These are phyloP conservation scores for Botrytis galanthina DNA, from an alignment of 2,329 filamentous ascomycete species.

Conservation along the genomic window DNA sequence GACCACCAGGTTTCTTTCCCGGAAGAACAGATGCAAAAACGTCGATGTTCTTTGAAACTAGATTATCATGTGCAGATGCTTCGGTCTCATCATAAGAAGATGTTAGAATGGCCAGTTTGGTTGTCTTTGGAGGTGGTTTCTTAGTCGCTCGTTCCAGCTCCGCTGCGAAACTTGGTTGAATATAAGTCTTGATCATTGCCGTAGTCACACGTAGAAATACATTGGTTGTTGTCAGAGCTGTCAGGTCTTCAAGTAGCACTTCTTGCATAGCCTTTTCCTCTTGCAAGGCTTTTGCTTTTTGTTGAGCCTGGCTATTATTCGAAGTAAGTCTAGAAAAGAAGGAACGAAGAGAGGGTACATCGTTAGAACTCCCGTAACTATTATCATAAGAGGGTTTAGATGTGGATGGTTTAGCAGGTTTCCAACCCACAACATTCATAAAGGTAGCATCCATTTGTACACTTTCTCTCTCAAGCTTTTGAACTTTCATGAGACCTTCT, in stretches of 20 bases:
- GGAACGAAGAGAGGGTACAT: constrained; percentile 64
- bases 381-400: constrained; percentile 34
- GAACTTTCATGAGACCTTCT: constrained; percentile 85
- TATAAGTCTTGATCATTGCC: constrained; percentile 74
- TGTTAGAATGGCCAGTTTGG: constrained; percentile 82
- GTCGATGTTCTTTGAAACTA: constrained; percentile 61
- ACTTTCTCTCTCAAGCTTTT: constrained; percentile 76
- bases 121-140: constrained; percentile 87
- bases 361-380: constrained; percentile 48
- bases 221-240: constrained; percentile 66
- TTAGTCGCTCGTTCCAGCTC: constrained; percentile 96
- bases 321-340: constrained; percentile 80
- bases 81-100: constrained; percentile 85
- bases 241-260: constrained; percentile 67
- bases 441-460: constrained; percentile 89
- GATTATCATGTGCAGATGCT: constrained; percentile 47
- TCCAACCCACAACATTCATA: constrained; percentile 87
- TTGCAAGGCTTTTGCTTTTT: constrained; percentile 55
- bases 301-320: constrained; percentile 48
- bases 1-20: constrained; percentile 74
- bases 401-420: constrained; percentile 49
- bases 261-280: constrained; percentile 64
- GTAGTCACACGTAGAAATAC: constrained; percentile 90
- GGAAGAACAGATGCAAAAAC: constrained; percentile 90
- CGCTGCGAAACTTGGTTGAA: constrained; percentile 68